Percentiles rank a stretch among this genome's conserved stretches.
These are phyloP conservation scores for Eimeria sp. DNA, from an alignment of 169 alveolate genomes.

Conservation along the genomic window DNA sequence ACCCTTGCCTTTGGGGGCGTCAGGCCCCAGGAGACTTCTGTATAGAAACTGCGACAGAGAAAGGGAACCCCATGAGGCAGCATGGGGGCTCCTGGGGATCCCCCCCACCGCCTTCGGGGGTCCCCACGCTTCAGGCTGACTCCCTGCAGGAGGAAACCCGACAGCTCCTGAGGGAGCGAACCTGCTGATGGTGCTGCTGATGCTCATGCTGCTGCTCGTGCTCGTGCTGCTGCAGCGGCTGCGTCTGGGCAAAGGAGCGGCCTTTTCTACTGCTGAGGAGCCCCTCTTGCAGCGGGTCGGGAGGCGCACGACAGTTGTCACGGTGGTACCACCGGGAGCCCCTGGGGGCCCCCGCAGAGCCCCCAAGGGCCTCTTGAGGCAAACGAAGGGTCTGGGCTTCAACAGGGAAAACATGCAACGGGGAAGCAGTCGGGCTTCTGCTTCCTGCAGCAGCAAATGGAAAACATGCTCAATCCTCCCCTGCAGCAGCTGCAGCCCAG, in stretches of 20 bases:
- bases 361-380: background rate
- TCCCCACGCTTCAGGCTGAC: background rate
- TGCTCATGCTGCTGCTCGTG: no score
- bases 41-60: constrained; percentile 29
- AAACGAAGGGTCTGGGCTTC: background rate
- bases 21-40: constrained; percentile 46
- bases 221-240: background rate
- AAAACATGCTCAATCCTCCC: background rate
- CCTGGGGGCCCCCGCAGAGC: background rate
- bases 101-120: background rate
- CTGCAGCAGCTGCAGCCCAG: constrained; percentile 32
- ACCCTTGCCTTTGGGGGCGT: constrained; percentile 56
- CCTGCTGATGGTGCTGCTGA: constrained; percentile 13
- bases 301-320: background rate
- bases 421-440: background rate
- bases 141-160: constrained; percentile 46
- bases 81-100: background rate
- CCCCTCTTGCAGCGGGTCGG: constrained; percentile 28
- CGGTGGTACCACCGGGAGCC: background rate
- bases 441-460: background rate
- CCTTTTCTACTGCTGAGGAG: background rate
- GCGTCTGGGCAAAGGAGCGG: background rate
- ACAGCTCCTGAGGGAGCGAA: constrained; percentile 13
- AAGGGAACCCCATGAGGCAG: constrained; percentile 14
- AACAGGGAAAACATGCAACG: constrained; percentile 9